Evolutionary conservation across 2,329 filamentous ascomycete species (phyloP).

Genomic region (Orbilia ellipsospora): DNA sequence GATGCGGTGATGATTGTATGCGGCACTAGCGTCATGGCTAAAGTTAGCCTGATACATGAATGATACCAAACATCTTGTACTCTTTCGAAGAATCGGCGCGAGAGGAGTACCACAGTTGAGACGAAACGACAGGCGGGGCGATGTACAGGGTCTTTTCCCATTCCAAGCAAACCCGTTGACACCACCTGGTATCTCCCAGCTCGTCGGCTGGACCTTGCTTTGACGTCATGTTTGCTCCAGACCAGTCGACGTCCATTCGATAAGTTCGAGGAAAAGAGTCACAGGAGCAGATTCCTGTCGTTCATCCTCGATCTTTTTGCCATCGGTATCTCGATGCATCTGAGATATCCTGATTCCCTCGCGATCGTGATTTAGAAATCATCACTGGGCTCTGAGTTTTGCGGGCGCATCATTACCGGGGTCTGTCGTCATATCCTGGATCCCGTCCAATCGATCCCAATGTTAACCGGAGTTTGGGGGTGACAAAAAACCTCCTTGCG

Average conservation of each 20-base stretch:
- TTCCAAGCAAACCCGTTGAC: neutral
- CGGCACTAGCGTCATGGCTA: neutral
- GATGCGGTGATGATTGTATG: neutral
- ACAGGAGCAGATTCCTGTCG: neutral
- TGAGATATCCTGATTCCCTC: neutral
- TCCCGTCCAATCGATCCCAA: conserved; percentile 15
- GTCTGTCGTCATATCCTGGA: conserved; percentile 45
- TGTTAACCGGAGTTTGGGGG: conserved; percentile 5
- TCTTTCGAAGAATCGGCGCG: neutral
- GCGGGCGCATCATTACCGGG: conserved; percentile 19
- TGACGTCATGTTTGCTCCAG: conserved; percentile 12
- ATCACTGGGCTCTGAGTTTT: neutral
- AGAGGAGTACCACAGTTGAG: conserved; percentile 11
- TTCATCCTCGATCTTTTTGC: neutral
- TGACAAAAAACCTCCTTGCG: conserved; percentile 11
- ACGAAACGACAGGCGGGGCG: conserved; percentile 1
- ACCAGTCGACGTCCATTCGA: neutral
- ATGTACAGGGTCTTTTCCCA: conserved; percentile 19
- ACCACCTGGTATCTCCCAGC: no score
- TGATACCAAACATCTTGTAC: no score
- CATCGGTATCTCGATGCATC: neutral
- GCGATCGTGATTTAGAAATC: conserved; percentile 7
- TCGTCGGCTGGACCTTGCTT: neutral
- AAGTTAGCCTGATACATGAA: neutral
- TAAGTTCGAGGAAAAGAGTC: neutral